These are phyloP conservation scores for Dipteronia dyeriana DNA, from an alignment of 345 rosid species.

Conservation along the genomic window DNA sequence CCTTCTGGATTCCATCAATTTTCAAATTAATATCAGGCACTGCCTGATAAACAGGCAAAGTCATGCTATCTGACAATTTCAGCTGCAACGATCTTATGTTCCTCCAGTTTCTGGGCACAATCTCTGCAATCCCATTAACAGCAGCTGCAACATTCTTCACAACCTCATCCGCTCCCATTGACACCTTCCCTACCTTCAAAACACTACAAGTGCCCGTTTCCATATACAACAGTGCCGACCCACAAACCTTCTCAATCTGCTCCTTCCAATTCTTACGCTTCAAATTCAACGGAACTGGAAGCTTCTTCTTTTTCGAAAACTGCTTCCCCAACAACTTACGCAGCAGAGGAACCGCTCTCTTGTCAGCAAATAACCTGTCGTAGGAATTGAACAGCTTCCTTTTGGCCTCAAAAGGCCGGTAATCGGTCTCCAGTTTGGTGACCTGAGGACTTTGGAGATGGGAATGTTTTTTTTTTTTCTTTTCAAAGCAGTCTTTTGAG, in stretches of 20 bases:
- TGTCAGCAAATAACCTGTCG: conserved; percentile 51
- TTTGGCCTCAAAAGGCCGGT: conserved; percentile 50
- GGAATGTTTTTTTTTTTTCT: conserved; percentile 65
- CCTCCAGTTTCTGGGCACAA: conserved; percentile 70
- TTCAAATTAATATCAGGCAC: conserved; percentile 69
- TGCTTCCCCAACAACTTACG: conserved; percentile 81
- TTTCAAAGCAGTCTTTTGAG: conserved; percentile 55
- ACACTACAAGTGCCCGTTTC: conserved; percentile 74
- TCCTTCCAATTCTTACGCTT: conserved; percentile 78
- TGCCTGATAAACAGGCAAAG: conserved; percentile 67
- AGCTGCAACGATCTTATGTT: conserved; percentile 68
- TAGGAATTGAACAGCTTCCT: conserved; percentile 52
- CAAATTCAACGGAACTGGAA: conserved; percentile 62
- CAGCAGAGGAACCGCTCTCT: conserved; percentile 52
- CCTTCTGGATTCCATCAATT: conserved; percentile 47
- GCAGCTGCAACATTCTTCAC: conserved; percentile 62
- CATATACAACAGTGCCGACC: conserved; percentile 61
- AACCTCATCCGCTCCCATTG: conserved; percentile 48
- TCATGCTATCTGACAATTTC: conserved; percentile 69
- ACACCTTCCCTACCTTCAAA: conserved; percentile 61
- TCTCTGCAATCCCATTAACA: conserved; percentile 56
- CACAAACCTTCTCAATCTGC: conserved; percentile 64
- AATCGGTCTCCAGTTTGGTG: conserved; percentile 58
- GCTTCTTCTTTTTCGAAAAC: conserved; percentile 67
- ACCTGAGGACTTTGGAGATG: conserved; percentile 59